Base-by-base conservation (phyloP, 2,329 filamentous ascomycete species). In the Fusarium buxicola region DNA sequence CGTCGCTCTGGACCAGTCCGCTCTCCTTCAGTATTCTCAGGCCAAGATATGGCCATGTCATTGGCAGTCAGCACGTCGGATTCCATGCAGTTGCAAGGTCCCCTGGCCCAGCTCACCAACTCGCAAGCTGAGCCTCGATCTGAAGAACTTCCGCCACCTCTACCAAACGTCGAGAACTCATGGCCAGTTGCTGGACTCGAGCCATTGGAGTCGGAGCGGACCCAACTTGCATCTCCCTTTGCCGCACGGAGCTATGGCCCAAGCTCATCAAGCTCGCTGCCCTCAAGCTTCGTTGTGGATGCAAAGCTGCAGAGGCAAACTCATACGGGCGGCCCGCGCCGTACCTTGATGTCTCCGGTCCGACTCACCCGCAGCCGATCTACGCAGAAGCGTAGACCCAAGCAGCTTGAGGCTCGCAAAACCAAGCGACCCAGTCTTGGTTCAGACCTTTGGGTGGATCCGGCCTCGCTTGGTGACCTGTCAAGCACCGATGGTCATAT, bases 51-150 rank as follows among this genome's bases (percentile, higher is more conserved):
- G 81, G 81, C 83, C 36, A 76, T 89, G 69, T 90, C 88, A 10
- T 78, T 90, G 48, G 80, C 82, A 2, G 76, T 89, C 27, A 88
- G 85, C 75, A 89, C 87, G 1, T 82, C 87, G 2, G 85, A 88
- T 36, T 82, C 82, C 3, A 90, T 90, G 88, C 84, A 89, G 65
- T 84, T 82, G 0, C 77, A 84, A 49, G 87, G 86, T 3, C 85
- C 86, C 9, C 69, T 90, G 51, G 86, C 87, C 3, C 84, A 85
- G 65, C 79, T 89, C 36, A 82, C 84, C n/a, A 77, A 76, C 50
- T 83, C 82, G 13, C 66, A 64, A 31, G 50, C 67, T 12, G 71
- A 70, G 16, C 43, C 54, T 21, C 47, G 53, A 24, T 36, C 58
- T 7, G 63, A 72, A 16, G 63, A 70, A 27, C 62, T 70, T 10